Base-by-base conservation (phyloP, 2,329 filamentous ascomycete genomes). In the Chrysoporthe cubensis region DNA sequence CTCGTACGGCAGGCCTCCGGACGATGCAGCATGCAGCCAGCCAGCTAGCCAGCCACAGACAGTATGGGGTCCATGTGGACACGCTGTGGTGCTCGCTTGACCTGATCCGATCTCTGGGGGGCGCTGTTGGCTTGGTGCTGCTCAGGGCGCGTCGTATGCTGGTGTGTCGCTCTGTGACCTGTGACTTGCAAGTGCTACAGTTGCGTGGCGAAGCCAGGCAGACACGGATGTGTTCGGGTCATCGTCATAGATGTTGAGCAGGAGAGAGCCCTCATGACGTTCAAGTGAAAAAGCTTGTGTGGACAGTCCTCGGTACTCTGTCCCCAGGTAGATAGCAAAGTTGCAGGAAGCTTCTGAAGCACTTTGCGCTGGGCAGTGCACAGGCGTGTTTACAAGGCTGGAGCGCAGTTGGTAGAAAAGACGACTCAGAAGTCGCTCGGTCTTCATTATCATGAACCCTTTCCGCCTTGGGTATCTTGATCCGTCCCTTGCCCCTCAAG, bases 401-500 rank as follows among this genome's bases (percentile, higher is more conserved):
- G 21, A 57, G 16, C 54, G 54, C 54, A 40, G 34, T 57, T 6
- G 54, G 18, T 56, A 56, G 52, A 40, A 21, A 54, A 54, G 6
- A 43, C 50, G 61, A 42, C 61, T 32, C n/a, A 26, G 2, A 57
- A n/a, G 34, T 37, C 61, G 50, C 43, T 63, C 46, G 14, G 21
- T 63, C 48, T 54, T 63, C 61, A 54, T 63, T 54, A 63, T 63
- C 46, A 32, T 63, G 34, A 43, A 26, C 18, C 37, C 48, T 54
- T 40, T 40, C 54, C 46, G 14, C 40, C 40, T 48, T 6, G 37
- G 61, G 61, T 63, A 63, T 63, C 61, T 52, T 54, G 54, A 40
- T n/a, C 34, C 54, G 16, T 40, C 21, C 13, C 34, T n/a, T 32
- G 21, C 34, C 48, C 42, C 26, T 14, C 8, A 2, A 32, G 21